These are phyloP conservation scores for Staphylotrichum longicolle DNA, from an alignment of 495 filamentous ascomycete genomes.

Conservation along the genomic window DNA sequence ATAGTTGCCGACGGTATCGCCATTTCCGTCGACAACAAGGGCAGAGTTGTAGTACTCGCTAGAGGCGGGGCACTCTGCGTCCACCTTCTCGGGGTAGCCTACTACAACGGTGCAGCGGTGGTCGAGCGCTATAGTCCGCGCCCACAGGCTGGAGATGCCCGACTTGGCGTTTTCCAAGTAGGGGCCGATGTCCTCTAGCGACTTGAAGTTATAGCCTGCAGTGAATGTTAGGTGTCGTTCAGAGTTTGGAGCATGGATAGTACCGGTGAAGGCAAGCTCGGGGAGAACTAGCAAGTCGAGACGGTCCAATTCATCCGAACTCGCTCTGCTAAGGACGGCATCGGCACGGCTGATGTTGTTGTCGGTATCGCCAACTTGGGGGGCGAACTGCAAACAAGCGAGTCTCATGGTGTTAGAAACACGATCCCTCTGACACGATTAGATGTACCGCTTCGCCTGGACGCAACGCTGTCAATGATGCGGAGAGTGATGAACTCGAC, in stretches of 20 bases:
- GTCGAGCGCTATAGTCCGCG: constrained; percentile 64
- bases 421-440: too few relatives aligned
- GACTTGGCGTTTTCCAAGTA: constrained; percentile 72
- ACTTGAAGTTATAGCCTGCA: constrained; percentile 85
- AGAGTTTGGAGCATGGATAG: constrained; percentile 26
- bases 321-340: constrained; percentile 61
- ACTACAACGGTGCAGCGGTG: constrained; percentile 74
- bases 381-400: constrained; percentile 60
- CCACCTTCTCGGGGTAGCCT: constrained; percentile 77
- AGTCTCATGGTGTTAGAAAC: constrained; percentile 27
- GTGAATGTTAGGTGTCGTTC: not conserved
- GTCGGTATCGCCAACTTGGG: constrained; percentile 68
- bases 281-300: constrained; percentile 75
- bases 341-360: constrained; percentile 74
- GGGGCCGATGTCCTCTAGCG: constrained; percentile 69
- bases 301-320: constrained; percentile 51
- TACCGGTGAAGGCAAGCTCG: constrained; percentile 83
- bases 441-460: too few relatives aligned
- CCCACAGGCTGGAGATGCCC: constrained; percentile 78
- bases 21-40: constrained; percentile 68
- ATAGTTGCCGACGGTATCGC: constrained; percentile 75
- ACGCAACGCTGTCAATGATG: too few relatives aligned
- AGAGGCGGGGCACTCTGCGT: constrained; percentile 47
- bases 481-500: too few relatives aligned
- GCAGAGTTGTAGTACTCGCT: constrained; percentile 76